Conservation (phyloP, 805 yeast species). For the Wickerhamiella occidentalis region DNA sequence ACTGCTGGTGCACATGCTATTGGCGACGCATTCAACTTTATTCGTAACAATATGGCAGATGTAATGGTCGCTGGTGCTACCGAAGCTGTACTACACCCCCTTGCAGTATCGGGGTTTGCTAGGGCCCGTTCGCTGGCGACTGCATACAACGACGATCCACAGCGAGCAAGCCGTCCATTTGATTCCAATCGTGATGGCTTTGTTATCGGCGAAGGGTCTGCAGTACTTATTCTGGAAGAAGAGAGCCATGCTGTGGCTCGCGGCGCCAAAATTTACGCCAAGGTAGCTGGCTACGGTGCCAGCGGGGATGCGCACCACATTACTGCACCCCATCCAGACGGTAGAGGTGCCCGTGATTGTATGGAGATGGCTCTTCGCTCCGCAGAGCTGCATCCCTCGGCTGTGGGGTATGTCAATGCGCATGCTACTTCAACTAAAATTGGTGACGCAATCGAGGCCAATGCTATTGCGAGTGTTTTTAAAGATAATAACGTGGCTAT, state of each 20-base stretch:
- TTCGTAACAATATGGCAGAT: conserved; percentile 66
- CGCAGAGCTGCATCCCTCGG: conserved; percentile 36
- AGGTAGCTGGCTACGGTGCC: conserved; percentile 76
- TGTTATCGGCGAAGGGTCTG: conserved; percentile 89
- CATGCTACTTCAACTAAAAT: conserved; percentile 90
- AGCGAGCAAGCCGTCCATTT: conserved; percentile 72
- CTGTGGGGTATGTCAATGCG: conserved; percentile 75
- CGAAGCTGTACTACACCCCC: conserved; percentile 76
- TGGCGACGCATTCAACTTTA: conserved; percentile 83
- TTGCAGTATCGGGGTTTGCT: conserved; percentile 82
- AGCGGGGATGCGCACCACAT: conserved; percentile 89
- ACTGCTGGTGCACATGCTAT: conserved; percentile 91
- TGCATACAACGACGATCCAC: conserved; percentile 47
- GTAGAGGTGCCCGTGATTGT: conserved; percentile 73
- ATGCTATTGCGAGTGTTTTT: conserved; percentile 49
- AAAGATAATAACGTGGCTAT: conserved; percentile 32
- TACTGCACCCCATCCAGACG: conserved; percentile 76
- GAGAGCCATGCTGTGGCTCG: conserved; percentile 61
- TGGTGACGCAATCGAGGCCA: conserved; percentile 82
- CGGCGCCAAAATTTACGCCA: conserved; percentile 63
- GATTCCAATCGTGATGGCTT: conserved; percentile 72
- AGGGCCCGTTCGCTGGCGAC: conserved; percentile 73
- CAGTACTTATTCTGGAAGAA: conserved; percentile 63
- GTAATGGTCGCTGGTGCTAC: conserved; percentile 92
- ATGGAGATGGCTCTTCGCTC: conserved; percentile 61